Evolutionary conservation across 2,329 filamentous ascomycete species (phyloP).

Genomic region (Phyllosticta paracitricarpa): DNA sequence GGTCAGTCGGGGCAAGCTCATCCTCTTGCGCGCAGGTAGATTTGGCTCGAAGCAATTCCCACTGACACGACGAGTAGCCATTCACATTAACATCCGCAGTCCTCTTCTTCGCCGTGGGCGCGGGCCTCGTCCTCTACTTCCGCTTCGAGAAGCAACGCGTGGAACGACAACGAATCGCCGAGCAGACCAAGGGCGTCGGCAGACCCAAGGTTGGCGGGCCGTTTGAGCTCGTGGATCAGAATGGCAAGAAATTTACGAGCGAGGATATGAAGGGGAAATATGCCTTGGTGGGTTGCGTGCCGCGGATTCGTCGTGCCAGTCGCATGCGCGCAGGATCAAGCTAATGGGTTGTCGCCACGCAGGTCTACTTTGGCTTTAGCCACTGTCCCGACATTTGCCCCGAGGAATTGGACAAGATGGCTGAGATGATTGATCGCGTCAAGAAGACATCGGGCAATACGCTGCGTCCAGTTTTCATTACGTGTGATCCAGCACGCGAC

Average conservation of each 20-base stretch:
- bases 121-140: slow-evolving; percentile 78
- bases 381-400: slow-evolving; percentile 98
- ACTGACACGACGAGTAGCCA: slow-evolving; percentile 43
- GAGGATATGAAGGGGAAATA: slow-evolving; percentile 81
- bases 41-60: neutral
- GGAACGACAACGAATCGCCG: slow-evolving; percentile 77
- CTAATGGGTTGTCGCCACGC: neutral
- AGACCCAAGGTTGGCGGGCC: slow-evolving; percentile 85
- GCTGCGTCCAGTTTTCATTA: slow-evolving; percentile 79
- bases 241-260: slow-evolving; percentile 68
- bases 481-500: slow-evolving; percentile 88
- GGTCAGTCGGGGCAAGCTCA: slow-evolving; percentile 3
- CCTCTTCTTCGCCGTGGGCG: slow-evolving; percentile 73
- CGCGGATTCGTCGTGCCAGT: too few species aligned
- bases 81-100: slow-evolving; percentile 89
- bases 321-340: neutral
- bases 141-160: slow-evolving; percentile 86
- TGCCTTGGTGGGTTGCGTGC: slow-evolving; percentile 45
- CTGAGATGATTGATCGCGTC: slow-evolving; percentile 74
- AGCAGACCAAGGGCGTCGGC: slow-evolving; percentile 87
- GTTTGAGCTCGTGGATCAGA: slow-evolving; percentile 72
- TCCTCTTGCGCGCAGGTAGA: neutral
- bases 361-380: slow-evolving; percentile 98
- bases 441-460: slow-evolving; percentile 37
- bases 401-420: slow-evolving; percentile 98